Percentiles rank a stretch among this genome's conserved stretches.
These are phyloP conservation scores for Podaxis sp. DNA, from an alignment of 768 basidiomycete species.

Conservation along the genomic window DNA sequence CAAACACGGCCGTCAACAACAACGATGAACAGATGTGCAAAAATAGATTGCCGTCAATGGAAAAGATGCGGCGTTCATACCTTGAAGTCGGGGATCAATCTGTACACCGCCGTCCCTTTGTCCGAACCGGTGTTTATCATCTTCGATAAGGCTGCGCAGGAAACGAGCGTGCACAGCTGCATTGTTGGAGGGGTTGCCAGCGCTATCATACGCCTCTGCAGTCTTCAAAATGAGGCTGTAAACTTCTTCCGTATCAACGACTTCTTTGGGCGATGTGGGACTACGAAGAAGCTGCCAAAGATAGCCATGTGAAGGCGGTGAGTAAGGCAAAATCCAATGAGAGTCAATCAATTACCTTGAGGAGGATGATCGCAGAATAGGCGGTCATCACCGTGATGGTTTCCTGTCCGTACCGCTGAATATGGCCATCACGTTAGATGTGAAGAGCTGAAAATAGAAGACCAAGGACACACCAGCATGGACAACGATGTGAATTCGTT, in stretches of 20 bases:
- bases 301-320: conserved; percentile 10
- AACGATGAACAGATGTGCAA: conserved; percentile 1
- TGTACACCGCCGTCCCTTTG: conserved; percentile 41
- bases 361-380: conserved; percentile 78
- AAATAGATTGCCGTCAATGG: conserved; percentile 12
- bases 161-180: conserved; percentile 83
- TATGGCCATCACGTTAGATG: conserved; percentile 16
- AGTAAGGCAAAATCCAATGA: conserved; percentile 4
- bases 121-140: conserved; percentile 59
- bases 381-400: conserved; percentile 85
- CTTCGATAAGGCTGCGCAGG: conserved; percentile 64
- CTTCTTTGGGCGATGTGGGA: conserved; percentile 53
- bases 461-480: conserved; percentile 57
- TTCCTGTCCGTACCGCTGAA: conserved; percentile 81
- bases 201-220: conserved; percentile 77
- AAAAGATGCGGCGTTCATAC: conserved; percentile 33
- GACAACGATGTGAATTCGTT: conserved; percentile 72
- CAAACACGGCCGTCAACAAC: not conserved
- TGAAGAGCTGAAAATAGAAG: not conserved
- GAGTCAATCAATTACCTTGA: conserved; percentile 49
- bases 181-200: conserved; percentile 60
- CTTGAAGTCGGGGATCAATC: conserved; percentile 57
- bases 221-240: conserved; percentile 64
- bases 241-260: conserved; percentile 65
- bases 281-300: conserved; percentile 63